phyloP scores from a whole-genome alignment of 2,329 filamentous ascomycete genomes.

The Pseudopyricularia javanii region DNA sequence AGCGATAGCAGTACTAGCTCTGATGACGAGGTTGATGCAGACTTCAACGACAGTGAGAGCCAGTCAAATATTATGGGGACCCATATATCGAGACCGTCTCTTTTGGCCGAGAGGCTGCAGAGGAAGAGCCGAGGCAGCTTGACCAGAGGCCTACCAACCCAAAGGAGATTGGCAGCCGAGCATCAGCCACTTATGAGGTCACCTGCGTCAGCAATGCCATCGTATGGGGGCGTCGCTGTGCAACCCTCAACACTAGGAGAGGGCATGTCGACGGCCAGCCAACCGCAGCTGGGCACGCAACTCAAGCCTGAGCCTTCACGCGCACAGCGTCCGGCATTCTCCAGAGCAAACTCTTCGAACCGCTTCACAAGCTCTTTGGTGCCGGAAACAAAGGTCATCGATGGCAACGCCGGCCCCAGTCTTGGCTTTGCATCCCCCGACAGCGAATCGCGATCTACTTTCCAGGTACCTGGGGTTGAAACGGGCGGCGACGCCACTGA shows the following conservation, averaged over 20 bases:
- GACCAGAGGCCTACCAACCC: background rate
- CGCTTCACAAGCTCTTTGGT: slow-evolving; percentile 64
- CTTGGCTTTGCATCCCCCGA: slow-evolving; percentile 60
- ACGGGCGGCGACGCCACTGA: slow-evolving; percentile 7
- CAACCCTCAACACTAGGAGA: background rate
- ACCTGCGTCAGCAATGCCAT: background rate
- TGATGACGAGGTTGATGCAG: slow-evolving; percentile 11
- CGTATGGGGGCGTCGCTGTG: background rate
- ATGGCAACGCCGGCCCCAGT: slow-evolving; percentile 51
- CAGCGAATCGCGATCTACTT: slow-evolving; percentile 17
- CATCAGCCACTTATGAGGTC: background rate
- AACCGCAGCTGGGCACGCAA: background rate
- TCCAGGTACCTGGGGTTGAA: slow-evolving; percentile 10
- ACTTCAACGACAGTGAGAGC: slow-evolving; percentile 24
- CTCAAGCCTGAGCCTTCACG: background rate
- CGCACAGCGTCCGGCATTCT: slow-evolving; percentile 10
- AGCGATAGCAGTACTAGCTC: slow-evolving; percentile 10
- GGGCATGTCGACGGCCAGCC: background rate
- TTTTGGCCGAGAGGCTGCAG: slow-evolving; percentile 13
- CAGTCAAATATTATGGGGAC: slow-evolving; percentile 25
- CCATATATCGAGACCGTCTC: slow-evolving; percentile 14
- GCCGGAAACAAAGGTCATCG: slow-evolving; percentile 54
- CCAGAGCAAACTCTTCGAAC: slow-evolving; percentile 38
- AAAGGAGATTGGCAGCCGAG: background rate
- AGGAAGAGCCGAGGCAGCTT: slow-evolving; percentile 24